A percentile compares a stretch with the other conserved stretches of the same genome.
phyloP scores from a whole-genome alignment of 2,329 filamentous ascomycete species.

The Colletotrichum sp. region DNA sequence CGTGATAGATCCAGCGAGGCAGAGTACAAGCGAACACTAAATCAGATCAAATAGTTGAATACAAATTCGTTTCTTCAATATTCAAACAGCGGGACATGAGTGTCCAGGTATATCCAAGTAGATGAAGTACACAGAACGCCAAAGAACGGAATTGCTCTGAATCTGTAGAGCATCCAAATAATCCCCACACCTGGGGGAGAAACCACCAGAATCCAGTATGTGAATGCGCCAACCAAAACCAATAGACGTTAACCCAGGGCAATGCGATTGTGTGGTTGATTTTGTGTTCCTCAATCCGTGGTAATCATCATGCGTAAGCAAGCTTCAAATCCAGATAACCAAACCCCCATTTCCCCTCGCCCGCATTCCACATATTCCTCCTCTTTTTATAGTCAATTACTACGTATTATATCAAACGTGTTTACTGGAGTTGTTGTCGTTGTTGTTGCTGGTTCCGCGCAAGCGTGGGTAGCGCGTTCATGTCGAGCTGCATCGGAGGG shows the following conservation, averaged over 20 bases:
- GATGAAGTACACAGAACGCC: background rate
- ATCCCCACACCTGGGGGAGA: background rate
- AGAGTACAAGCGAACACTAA: background rate
- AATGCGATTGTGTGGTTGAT: background rate
- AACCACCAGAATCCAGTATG: background rate
- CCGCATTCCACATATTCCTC: background rate
- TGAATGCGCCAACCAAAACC: constrained; percentile 3
- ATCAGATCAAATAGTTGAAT: background rate
- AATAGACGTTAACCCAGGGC: background rate
- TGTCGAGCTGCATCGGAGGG: constrained; percentile 38
- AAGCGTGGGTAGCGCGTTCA: constrained; percentile 24
- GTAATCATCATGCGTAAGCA: background rate
- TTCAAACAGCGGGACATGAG: constrained; percentile 8
- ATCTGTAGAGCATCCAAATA: background rate
- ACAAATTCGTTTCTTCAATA: background rate
- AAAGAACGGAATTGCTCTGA: background rate
- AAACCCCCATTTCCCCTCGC: background rate
- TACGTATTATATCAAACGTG: background rate
- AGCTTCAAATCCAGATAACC: background rate
- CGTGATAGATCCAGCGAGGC: background rate
- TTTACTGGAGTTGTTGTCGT: background rate
- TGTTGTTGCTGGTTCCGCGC: background rate
- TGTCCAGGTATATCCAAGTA: constrained; percentile 16
- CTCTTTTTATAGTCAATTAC: background rate
- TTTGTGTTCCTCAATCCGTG: background rate